Base-by-base conservation (phyloP, 352 stramenopile species). In the Aphanomyces astaci region DNA sequence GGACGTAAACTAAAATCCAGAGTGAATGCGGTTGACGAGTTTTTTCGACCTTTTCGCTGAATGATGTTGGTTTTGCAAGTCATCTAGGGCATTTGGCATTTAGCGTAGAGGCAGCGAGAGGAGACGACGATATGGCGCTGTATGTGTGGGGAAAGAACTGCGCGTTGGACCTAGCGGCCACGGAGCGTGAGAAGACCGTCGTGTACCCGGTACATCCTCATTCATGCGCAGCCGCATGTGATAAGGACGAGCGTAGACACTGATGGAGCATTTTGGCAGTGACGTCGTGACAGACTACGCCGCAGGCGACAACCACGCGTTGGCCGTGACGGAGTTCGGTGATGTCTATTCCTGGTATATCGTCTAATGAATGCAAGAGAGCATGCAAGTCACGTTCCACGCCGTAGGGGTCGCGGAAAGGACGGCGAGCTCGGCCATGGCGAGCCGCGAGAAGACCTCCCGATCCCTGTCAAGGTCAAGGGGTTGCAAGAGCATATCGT, bases 121-220 rank as follows among this genome's bases (percentile, higher is more conserved):
- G n/a, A n/a, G n/a, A 24, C 10, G 48, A 30, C 48, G 48, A 55
- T 24, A 93, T 93, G 84, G 78, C 84, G 70, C 76, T 93, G 10
- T 93, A 79, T 67, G 74, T 87, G 10, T 93, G 84, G 84, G 84
- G 84, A 22, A 93, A 76, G 82, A 93, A 66, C 71, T 91, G 28
- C 80, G 84, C 0, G 73, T 90, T n/a, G 70, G 78, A 52, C 55
- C 64, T 5, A 56, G 74, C 49, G 77, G 79, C 71, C 79, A 86
- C 52, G 71, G 89, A 48, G 31, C 88, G 32, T 84, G 81, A 59
- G 82, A 90, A 46, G 64, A 87, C 63, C 75, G 86, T 48, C 60
- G 73, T 66, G 2, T 17, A 27, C n/a, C 56, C 48, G 27, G 55
- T 39, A n/a, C 15, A n/a, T 64, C n/a, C n/a, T n/a, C n/a, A n/a